These are phyloP conservation scores for Blastomyces emzantsi DNA, from an alignment of 2,329 filamentous ascomycete species.

Conservation along the genomic window DNA sequence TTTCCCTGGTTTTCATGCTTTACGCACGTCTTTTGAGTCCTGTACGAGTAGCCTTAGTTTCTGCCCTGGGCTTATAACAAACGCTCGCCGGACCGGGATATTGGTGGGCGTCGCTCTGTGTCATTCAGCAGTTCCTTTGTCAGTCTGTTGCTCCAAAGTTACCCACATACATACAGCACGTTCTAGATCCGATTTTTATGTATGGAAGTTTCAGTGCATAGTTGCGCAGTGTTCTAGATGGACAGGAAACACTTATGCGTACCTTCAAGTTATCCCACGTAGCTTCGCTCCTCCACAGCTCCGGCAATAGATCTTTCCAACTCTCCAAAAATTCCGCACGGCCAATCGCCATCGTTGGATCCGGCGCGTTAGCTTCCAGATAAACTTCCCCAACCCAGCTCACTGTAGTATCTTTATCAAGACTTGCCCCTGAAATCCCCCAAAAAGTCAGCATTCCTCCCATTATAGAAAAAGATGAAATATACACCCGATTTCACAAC, in stretches of 20 bases:
- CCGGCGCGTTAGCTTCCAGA: conserved; percentile 32
- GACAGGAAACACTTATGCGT: conserved; percentile 12
- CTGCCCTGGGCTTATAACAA: conserved; percentile 24
- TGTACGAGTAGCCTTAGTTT: conserved; percentile 4
- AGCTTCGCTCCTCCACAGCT: conserved; percentile 33
- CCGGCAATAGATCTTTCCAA: conserved; percentile 39
- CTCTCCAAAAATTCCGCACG: conserved; percentile 28
- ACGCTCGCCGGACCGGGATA: conserved; percentile 30
- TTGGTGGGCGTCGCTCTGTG: conserved; percentile 27
- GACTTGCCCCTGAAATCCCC: conserved; percentile 30
- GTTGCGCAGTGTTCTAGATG: background rate
- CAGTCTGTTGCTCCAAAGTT: conserved; percentile 1
- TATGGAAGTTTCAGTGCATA: background rate
- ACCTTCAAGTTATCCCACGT: conserved; percentile 28
- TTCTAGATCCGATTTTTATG: background rate
- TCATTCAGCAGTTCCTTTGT: conserved; percentile 3
- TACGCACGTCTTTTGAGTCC: conserved; percentile 21
- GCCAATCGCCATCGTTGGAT: conserved; percentile 23
- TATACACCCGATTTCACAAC: background rate
- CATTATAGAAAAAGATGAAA: background rate
- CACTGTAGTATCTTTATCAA: conserved; percentile 29
- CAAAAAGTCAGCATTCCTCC: conserved; percentile 4
- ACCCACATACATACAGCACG: background rate
- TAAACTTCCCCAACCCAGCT: conserved; percentile 34
- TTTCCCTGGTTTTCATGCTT: background rate